Evolutionary conservation across 345 rosid species (phyloP).

Genomic region (Sisymbrium altissimum): DNA sequence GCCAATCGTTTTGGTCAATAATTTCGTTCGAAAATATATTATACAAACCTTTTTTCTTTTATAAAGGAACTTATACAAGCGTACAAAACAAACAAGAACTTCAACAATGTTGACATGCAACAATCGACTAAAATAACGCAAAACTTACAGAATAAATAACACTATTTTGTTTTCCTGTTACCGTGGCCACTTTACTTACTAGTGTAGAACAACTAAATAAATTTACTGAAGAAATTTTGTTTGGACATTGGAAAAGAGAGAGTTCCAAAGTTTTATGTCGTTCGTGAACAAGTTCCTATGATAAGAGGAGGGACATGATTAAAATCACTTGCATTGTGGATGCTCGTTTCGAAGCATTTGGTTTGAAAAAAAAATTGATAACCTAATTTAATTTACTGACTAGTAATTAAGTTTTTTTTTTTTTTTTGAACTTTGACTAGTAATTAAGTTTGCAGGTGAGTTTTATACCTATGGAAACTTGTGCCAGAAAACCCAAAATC

Average conservation of each 20-base stretch:
- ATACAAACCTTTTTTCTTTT: too few species aligned
- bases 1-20: too few species aligned
- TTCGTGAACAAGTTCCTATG: neutral
- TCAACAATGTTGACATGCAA: neutral
- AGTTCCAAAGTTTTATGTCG: neutral
- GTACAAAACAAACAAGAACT: neutral
- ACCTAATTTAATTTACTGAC: neutral
- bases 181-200: neutral
- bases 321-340: conserved; percentile 18
- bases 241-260: neutral
- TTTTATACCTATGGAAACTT: neutral
- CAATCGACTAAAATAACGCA: neutral
- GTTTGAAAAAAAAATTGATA: neutral
- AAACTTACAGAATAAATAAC: neutral
- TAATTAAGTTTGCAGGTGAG: neutral
- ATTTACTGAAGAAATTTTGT: neutral
- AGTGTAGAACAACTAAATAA: neutral
- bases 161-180: neutral
- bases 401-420: neutral
- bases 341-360: conserved; percentile 17
- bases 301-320: neutral
- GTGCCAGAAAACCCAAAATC: neutral
- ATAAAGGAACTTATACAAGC: too few species aligned
- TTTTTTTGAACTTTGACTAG: too few species aligned
- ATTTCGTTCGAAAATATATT: too few species aligned